These are phyloP conservation scores for Kwoniella botswanensis DNA, from an alignment of 768 basidiomycete genomes.

Conservation along the genomic window DNA sequence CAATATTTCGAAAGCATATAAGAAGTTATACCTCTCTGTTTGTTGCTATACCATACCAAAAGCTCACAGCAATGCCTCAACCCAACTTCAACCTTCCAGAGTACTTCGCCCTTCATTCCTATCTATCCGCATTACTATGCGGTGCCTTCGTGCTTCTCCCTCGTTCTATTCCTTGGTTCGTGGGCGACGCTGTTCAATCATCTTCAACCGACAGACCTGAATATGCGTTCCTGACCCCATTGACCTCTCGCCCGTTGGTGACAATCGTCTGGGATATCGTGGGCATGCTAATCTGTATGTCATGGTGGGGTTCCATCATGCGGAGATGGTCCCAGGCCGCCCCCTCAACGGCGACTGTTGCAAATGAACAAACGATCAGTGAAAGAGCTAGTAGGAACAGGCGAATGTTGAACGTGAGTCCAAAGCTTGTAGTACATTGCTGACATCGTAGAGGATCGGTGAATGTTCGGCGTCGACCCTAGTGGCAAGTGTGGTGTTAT, in stretches of 20 bases:
- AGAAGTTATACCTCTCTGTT: background rate
- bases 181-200: slow-evolving; percentile 9
- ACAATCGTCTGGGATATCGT: slow-evolving; percentile 67
- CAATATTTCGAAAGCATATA: background rate
- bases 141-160: slow-evolving; percentile 46
- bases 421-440: background rate
- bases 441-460: slow-evolving; percentile 18
- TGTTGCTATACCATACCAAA: background rate
- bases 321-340: slow-evolving; percentile 62
- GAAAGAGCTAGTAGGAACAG: slow-evolving; percentile 24
- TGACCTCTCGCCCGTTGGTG: slow-evolving; percentile 68
- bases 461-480: slow-evolving; percentile 34
- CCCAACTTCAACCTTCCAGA: slow-evolving; percentile 23
- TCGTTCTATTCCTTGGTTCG: slow-evolving; percentile 29
- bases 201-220: slow-evolving; percentile 68
- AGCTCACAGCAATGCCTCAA: background rate
- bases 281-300: slow-evolving; percentile 66
- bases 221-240: slow-evolving; percentile 69
- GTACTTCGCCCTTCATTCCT: slow-evolving; percentile 44
- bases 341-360: slow-evolving; percentile 12
- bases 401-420: slow-evolving; percentile 23
- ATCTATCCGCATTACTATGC: slow-evolving; percentile 41
- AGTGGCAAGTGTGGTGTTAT: slow-evolving; percentile 57
- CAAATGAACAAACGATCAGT: slow-evolving; percentile 28
- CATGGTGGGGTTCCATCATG: slow-evolving; percentile 76